Evolutionary conservation across 164 flowering plant genomes (phyloP), one percentile per base, ranked within the genome.

Genomic region (Nymphaea colorata): DNA sequence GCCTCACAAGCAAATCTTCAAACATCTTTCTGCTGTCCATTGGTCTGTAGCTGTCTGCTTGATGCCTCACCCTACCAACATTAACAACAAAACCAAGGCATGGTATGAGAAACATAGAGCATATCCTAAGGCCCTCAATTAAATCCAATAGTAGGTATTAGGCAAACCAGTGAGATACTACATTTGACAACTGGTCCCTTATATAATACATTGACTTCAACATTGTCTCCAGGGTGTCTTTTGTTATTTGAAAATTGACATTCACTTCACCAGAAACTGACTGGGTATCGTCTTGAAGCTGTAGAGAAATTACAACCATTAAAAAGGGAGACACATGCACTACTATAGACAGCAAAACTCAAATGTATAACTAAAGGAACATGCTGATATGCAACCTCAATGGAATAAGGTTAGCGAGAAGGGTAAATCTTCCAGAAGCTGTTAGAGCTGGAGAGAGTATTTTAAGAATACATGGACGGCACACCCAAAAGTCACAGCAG

Each of bases 211-310:
- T 83, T 42, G 89, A 83, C 60, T 63, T 78, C 74, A 83, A 63
- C 89, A 85, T 86, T 62, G 86, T 79, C 11, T 85, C 83, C 42
- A 84, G 70, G 55, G 81, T 76, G 73, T 84, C 91, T 69, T 77
- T 84, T 66, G 78, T 81, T 76, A 82, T 44, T 72, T 83, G 90
- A 69, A 89, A 87, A 72, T 83, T 86, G 69, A 84, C 84, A 25
- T 82, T 87, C 15, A 67, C 67, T 68, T 89, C 88, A 43, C 80
- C 82, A 42, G 68, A 61, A 16, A 62, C 61, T 53, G 84, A 59
- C 62, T 73, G 77, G 44, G 79, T 66, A 71, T 83, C 83, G 76
- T 76, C 78, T 68, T 83, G 86, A 66, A 84, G 85, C 89, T 85
- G 87, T 74, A 78, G 36, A 73, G 70, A 42, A 16, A 4, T 4